Base-by-base conservation (phyloP, 2,329 filamentous ascomycete genomes). In the Ramularia collo-cygni region DNA sequence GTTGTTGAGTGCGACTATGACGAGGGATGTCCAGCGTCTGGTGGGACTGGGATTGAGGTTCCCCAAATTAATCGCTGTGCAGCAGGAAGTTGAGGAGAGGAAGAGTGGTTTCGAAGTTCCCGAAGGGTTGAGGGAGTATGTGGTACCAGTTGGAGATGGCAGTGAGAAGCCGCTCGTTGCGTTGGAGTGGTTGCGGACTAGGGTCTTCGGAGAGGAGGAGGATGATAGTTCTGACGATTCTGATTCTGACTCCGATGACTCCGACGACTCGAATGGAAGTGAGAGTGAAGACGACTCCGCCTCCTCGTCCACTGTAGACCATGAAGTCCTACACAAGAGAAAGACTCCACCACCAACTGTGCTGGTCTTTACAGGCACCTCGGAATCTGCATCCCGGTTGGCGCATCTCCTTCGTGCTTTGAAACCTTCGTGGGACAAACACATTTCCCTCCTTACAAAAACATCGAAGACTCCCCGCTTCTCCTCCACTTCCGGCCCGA, bases 1-100 rank as follows among this genome's bases (percentile, higher is more conserved):
- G 13, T 75, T 96, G 37, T 73, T 95, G 3, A 95, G 87, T 60
- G 92, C 90, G 4, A 95, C 90, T 0, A 87, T 96, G 78, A 94
- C 89, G 2, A 76, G 80, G 42, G 88, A 96, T 56, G 68, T 95
- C 34, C 21, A 24, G 10, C 21, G 21, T 24, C 21, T 24, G 6
- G 21, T 24, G 21, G 21, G 21, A 10, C 6, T 24, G 21, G 21
- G 21, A 10, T 24, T 24, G 21, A 24, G 21, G 10, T 24, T 24
- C 10, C 21, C 21, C 6, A 24, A 10, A 24, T 10, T 24, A 6
- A 10, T 24, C 10, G 21, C 21, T 24, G 21, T 1, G 75, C 87
- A 1, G 72, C 95, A 10, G 83, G 89, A 46, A 77, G 75, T 19
- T 61, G 64, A 8, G 52, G 59, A 10, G 49, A 46, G 46, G 28